phyloP scores from a whole-genome alignment of 495 filamentous ascomycete genomes.

The Aspergillus bridgeri region DNA sequence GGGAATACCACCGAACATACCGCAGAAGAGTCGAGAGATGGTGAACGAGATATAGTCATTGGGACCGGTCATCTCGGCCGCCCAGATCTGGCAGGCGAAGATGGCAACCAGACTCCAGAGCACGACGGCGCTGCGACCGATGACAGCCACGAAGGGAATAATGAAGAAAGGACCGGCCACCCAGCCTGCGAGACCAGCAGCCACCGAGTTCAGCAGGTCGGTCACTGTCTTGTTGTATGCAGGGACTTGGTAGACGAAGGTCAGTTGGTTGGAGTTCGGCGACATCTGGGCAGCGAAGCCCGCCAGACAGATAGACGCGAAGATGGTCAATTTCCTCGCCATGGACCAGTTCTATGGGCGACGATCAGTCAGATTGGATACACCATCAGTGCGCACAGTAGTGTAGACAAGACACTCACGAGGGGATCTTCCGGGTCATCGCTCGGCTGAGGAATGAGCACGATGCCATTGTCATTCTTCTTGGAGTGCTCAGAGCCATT shows the following conservation, averaged over 20 bases:
- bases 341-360: conserved; percentile 40
- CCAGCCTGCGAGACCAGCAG: conserved; percentile 33
- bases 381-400: not conserved
- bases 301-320: conserved; percentile 30
- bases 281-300: conserved; percentile 30
- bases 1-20: conserved; percentile 39
- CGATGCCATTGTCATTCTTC: conserved; percentile 23
- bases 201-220: conserved; percentile 35
- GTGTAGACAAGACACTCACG: conserved; percentile 15
- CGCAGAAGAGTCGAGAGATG: conserved; percentile 42
- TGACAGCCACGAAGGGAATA: conserved; percentile 31
- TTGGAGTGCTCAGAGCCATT: not conserved
- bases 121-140: conserved; percentile 41
- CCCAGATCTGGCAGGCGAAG: conserved; percentile 39
- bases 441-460: conserved; percentile 47
- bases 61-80: conserved; percentile 36
- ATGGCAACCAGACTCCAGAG: conserved; percentile 42
- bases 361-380: not conserved
- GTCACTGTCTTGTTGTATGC: conserved; percentile 27
- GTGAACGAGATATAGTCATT: conserved; percentile 42
- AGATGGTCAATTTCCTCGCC: conserved; percentile 40
- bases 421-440: conserved; percentile 46
- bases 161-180: conserved; percentile 43
- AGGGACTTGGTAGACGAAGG: conserved; percentile 27
- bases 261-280: conserved; percentile 33